Evolutionary conservation across 768 basidiomycete species (phyloP).

Genomic region (Hebeloma cylindrosporum): DNA sequence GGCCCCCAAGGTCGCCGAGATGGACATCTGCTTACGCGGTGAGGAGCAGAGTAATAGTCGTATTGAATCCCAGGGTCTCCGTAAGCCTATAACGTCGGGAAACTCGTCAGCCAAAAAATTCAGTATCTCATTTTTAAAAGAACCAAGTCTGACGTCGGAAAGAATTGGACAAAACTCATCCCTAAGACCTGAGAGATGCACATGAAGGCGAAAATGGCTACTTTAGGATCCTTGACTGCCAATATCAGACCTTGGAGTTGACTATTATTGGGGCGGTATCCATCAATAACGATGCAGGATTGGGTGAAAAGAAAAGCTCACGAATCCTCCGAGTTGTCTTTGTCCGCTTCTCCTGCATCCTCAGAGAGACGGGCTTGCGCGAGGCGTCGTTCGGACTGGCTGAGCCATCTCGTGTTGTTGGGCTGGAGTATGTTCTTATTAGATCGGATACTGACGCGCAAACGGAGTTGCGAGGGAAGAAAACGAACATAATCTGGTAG

Average conservation of each 20-base stretch:
- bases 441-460: neutral
- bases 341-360: conserved; percentile 66
- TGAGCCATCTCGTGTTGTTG: conserved; percentile 61
- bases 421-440: conserved; percentile 36
- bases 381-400: conserved; percentile 48
- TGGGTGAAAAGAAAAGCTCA: conserved; percentile 29
- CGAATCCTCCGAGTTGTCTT: conserved; percentile 59
- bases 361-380: conserved; percentile 68
- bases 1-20: neutral
- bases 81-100: conserved; percentile 42
- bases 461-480: neutral
- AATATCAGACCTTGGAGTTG: conserved; percentile 51
- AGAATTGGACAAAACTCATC: conserved; percentile 62
- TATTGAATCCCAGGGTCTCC: conserved; percentile 58
- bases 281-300: neutral
- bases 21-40: conserved; percentile 47
- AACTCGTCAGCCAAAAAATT: neutral
- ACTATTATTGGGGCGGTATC: conserved; percentile 36
- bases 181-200: conserved; percentile 50
- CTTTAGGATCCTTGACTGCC: conserved; percentile 57
- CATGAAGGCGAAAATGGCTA: conserved; percentile 54
- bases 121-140: neutral
- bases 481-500: conserved; percentile 57
- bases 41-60: conserved; percentile 57
- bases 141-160: conserved; percentile 40